Evolutionary conservation across 345 rosid species (phyloP), one percentile per base, ranked within the genome.

Genomic region (Eutrema yunnanense): DNA sequence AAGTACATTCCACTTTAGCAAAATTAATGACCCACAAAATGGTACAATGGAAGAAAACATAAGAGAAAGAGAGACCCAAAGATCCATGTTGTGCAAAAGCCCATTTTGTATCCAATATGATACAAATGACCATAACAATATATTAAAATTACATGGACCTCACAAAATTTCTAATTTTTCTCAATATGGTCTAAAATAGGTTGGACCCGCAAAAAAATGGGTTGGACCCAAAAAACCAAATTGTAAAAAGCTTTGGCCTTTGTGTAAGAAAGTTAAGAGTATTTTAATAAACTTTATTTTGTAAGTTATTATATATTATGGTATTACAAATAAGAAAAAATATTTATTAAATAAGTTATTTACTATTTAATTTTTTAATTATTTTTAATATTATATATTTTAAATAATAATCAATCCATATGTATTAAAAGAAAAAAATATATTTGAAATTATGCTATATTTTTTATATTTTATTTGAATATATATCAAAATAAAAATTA

Each of bases 241-340:
- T 34, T 48, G 32, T 12, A 22, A 22, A 34, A 51, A 36, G 60
- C 22, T 65, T 64, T n/a, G 72, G 51, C 65, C 58, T 51, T 73
- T 63, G 64, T 40, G 36, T 26, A 27, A 54, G 51, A 11, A 22
- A 69, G 16, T 11, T 29, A 13, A 9, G 33, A 52, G 61, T n/a
- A 32, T 16, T 16, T 16, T 0, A 16, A 16, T 16, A 16, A 16
- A 16, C 0, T 16, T 16, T 16, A 16, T 16, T 16, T 16, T 16
- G 16, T 16, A 16, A 16, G 16, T 16, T 16, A 16, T 16, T 16
- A 16, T 16, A 16, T 16, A 16, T 16, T 16, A 16, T 16, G 16
- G 16, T 16, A 16, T 16, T 16, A 16, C 16, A 16, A 16, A 16
- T 16, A 16, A 16, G 16, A 16, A 16, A 16, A 16, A 16, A 16